Percentiles rank a stretch among this genome's conserved stretches.
Evolutionary conservation across 2,329 filamentous ascomycete species (phyloP).

Genomic region (Hypoxylon sp.): DNA sequence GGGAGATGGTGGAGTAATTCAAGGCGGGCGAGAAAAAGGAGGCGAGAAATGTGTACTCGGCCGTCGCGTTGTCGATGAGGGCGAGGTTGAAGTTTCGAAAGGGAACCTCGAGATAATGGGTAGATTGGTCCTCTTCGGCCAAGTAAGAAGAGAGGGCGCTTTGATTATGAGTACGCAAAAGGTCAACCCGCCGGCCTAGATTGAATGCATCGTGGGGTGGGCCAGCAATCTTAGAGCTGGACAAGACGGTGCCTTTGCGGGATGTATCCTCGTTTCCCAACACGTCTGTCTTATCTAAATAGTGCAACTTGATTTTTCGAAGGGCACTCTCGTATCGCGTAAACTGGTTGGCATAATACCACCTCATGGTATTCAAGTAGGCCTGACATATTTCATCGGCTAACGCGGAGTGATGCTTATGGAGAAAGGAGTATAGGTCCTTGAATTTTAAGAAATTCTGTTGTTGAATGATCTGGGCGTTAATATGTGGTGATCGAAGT

Average conservation of each 20-base stretch:
- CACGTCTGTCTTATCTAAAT: constrained; percentile 82
- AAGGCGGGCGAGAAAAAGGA: constrained; percentile 85
- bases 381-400: constrained; percentile 91
- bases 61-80: constrained; percentile 89
- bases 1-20: constrained; percentile 78
- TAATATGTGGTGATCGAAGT: constrained; percentile 92
- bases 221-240: constrained; percentile 59
- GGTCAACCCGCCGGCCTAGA: constrained; percentile 84
- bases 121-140: constrained; percentile 86
- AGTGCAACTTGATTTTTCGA: constrained; percentile 83
- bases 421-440: constrained; percentile 85
- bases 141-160: constrained; percentile 85
- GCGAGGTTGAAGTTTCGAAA: constrained; percentile 97
- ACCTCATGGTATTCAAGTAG: constrained; percentile 98
- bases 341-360: constrained; percentile 96
- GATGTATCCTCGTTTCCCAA: constrained; percentile 80
- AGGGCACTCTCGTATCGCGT: constrained; percentile 85
- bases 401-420: constrained; percentile 81
- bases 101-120: constrained; percentile 87
- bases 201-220: constrained; percentile 87
- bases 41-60: constrained; percentile 93
- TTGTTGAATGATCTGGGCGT: constrained; percentile 96
- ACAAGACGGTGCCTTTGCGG: constrained; percentile 68
- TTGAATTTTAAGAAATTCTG: constrained; percentile 89
- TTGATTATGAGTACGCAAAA: constrained; percentile 77